phyloP scores from a whole-genome alignment of 148 eudicot genomes.

The Camellia sinensis region DNA sequence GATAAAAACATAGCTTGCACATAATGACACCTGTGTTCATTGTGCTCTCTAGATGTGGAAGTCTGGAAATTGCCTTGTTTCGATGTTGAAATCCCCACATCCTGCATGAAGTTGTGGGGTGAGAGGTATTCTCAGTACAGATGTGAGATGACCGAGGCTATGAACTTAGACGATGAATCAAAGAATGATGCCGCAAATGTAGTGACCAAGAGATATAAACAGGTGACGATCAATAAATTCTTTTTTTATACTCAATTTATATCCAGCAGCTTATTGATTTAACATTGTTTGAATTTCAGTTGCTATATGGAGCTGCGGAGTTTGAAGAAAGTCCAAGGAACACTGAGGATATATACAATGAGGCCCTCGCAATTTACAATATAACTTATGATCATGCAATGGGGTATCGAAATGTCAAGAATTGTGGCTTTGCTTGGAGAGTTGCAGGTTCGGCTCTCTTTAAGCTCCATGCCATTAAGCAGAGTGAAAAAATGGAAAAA shows the following conservation, averaged over 20 bases:
- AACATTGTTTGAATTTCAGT: slow-evolving; percentile 26
- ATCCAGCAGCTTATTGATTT: not conserved
- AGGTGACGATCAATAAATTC: slow-evolving; percentile 33
- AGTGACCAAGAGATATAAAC: slow-evolving; percentile 45
- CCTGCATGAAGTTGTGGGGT: slow-evolving; percentile 33
- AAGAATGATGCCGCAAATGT: slow-evolving; percentile 33
- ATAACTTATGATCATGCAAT: slow-evolving; percentile 45
- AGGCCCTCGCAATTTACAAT: slow-evolving; percentile 59
- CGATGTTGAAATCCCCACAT: slow-evolving; percentile 36
- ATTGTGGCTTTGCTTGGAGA: slow-evolving; percentile 71
- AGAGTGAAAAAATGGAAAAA: slow-evolving; percentile 32
- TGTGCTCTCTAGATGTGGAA: slow-evolving; percentile 20
- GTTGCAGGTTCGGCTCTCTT: slow-evolving; percentile 62
- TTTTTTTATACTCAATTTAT: not conserved
- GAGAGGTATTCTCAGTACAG: slow-evolving; percentile 35
- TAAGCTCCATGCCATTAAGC: slow-evolving; percentile 20
- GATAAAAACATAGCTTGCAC: slow-evolving; percentile 1
- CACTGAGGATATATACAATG: slow-evolving; percentile 36
- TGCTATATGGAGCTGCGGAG: slow-evolving; percentile 51
- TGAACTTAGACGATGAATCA: slow-evolving; percentile 13
- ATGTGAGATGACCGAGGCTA: slow-evolving; percentile 42
- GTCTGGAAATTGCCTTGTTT: slow-evolving; percentile 49
- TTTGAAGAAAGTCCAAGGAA: slow-evolving; percentile 44
- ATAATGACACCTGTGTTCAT: not conserved
- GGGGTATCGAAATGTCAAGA: not conserved